Evolutionary conservation across 2,329 filamentous ascomycete species (phyloP).

Genomic region (Penicillium sp.): DNA sequence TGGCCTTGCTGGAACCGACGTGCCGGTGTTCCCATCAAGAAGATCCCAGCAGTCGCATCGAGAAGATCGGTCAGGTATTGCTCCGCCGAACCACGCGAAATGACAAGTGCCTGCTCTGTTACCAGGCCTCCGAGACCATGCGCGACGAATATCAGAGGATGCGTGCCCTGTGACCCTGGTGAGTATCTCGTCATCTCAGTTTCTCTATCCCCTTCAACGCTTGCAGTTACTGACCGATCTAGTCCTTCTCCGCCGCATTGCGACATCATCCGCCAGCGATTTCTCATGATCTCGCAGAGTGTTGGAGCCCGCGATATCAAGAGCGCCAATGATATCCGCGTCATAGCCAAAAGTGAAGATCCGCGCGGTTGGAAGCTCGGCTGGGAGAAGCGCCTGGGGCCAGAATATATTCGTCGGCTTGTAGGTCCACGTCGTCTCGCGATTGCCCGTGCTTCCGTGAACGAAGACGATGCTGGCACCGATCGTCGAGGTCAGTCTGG

Average conservation of each 20-base stretch:
- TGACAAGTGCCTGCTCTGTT: slow-evolving; percentile 13
- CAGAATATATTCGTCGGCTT: slow-evolving; percentile 8
- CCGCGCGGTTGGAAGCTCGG: slow-evolving; percentile 3
- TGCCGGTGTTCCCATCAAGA: slow-evolving; percentile 43
- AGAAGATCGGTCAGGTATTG: too few relatives aligned
- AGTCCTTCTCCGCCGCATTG: not conserved
- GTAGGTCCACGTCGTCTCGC: slow-evolving; percentile 20
- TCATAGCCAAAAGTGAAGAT: slow-evolving; percentile 14
- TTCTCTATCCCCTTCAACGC: too few relatives aligned
- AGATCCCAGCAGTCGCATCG: slow-evolving; percentile 31
- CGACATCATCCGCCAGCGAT: slow-evolving; percentile 1
- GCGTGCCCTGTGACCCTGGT: too few relatives aligned
- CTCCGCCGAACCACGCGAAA: not conserved
- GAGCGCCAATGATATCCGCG: slow-evolving; percentile 14
- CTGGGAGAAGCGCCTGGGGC: slow-evolving; percentile 15
- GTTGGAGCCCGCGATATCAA: not conserved
- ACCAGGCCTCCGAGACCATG: slow-evolving; percentile 33
- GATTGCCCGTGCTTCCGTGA: slow-evolving; percentile 22
- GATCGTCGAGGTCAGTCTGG: not conserved
- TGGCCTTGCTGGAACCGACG: slow-evolving; percentile 23
- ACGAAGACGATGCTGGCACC: slow-evolving; percentile 13
- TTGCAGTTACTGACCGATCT: too few relatives aligned
- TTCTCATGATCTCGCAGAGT: slow-evolving; percentile 7
- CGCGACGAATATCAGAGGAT: slow-evolving; percentile 29
- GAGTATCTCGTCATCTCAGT: too few relatives aligned